Evolutionary conservation across 2,329 filamentous ascomycete species (phyloP).

Genomic region (Diplodia scrobiculata): DNA sequence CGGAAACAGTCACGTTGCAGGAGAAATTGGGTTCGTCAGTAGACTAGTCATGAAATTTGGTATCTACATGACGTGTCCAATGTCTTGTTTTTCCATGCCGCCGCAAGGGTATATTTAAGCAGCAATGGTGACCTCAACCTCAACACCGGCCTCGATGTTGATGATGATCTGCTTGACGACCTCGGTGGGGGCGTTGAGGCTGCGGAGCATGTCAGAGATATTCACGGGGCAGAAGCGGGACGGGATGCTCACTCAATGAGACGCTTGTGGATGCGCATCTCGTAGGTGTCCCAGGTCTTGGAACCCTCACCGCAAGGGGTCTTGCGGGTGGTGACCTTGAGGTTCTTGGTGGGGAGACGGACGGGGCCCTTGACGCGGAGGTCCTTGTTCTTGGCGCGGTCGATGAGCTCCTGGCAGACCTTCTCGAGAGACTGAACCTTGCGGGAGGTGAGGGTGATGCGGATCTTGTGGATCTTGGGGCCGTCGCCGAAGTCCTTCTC

Average conservation of each 20-base stretch:
- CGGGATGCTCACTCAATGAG: constrained; percentile 75
- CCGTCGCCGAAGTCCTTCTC: constrained; percentile 91
- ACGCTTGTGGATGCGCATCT: constrained; percentile 99
- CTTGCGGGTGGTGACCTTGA: constrained; percentile 98
- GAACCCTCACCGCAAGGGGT: constrained; percentile 99
- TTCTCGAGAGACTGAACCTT: constrained; percentile 94
- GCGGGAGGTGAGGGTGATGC: constrained; percentile 93
- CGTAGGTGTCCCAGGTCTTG: constrained; percentile 99
- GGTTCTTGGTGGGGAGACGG: constrained; percentile 93
- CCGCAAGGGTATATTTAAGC: constrained; percentile 56
- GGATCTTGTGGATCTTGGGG: constrained; percentile 97
- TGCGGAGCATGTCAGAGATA: constrained; percentile 38
- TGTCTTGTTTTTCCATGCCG: constrained; percentile 14
- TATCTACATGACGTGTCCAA: constrained; percentile 24
- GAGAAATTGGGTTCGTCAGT: neutral
- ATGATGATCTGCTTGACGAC: constrained; percentile 95
- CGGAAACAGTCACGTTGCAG: neutral
- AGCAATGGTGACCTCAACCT: constrained; percentile 91
- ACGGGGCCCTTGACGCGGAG: constrained; percentile 98
- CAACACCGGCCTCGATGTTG: constrained; percentile 92
- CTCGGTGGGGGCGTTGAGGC: constrained; percentile 95
- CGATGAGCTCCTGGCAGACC: constrained; percentile 95
- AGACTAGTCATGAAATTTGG: constrained; percentile 17
- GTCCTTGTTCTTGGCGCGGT: constrained; percentile 98
- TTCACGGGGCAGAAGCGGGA: neutral